Evolutionary conservation across 2,329 filamentous ascomycete species (phyloP).

Genomic region (Periglandula ipomoeae): DNA sequence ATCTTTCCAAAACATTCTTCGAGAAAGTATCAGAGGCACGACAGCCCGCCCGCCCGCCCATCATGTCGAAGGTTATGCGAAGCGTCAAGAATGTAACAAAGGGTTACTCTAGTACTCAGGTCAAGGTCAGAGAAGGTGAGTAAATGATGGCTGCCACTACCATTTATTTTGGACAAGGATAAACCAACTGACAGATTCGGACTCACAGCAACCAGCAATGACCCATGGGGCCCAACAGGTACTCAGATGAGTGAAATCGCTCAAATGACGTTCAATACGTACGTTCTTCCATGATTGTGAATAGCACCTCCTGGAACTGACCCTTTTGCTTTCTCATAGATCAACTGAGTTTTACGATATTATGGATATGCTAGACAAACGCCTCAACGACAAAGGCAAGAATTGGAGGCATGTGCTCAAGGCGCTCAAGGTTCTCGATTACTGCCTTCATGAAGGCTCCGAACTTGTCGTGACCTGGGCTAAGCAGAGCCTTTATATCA

Average conservation of each 20-base stretch:
- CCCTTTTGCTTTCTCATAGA: constrained; percentile 34
- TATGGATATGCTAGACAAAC: constrained; percentile 99
- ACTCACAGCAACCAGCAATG: constrained; percentile 85
- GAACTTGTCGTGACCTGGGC: constrained; percentile 97
- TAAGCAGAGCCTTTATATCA: constrained; percentile 95
- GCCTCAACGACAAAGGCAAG: constrained; percentile 97
- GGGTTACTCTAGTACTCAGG: constrained; percentile 91
- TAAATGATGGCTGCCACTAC: background rate
- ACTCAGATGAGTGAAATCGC: constrained; percentile 99
- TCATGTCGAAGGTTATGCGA: constrained; percentile 94
- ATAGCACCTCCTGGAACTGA: background rate
- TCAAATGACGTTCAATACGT: constrained; percentile 97
- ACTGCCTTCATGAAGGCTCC: constrained; percentile 94
- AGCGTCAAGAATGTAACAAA: constrained; percentile 99
- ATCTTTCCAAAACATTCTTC: too few relatives aligned
- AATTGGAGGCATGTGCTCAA: constrained; percentile 99
- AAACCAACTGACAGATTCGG: constrained; percentile 10
- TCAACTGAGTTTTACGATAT: constrained; percentile 98
- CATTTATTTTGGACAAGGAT: too few relatives aligned
- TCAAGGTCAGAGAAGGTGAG: constrained; percentile 94
- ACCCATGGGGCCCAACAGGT: constrained; percentile 95
- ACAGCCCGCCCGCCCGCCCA: constrained; percentile 20
- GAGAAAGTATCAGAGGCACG: constrained; percentile 3
- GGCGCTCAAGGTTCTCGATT: constrained; percentile 94
- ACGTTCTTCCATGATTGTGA: constrained; percentile 27